A percentile compares a stretch with the other conserved stretches of the same genome.
phyloP scores from a whole-genome alignment of 495 filamentous ascomycete species.

The Amorphotheca resinae region DNA sequence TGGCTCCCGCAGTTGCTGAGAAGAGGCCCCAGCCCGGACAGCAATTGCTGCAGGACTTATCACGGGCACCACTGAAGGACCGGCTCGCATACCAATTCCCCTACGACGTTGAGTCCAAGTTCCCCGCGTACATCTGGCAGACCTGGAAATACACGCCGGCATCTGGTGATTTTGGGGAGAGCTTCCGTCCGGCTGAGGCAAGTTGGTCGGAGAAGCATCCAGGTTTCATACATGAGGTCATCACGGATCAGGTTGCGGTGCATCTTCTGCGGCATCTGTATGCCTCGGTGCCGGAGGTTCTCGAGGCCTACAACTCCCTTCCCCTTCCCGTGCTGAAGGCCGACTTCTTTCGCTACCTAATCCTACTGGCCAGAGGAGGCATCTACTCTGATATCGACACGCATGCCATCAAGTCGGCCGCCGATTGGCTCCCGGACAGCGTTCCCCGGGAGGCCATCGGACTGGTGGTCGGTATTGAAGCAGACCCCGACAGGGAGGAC shows the following conservation, averaged over 20 bases:
- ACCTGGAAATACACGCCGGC: constrained; percentile 91
- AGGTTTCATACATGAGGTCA: constrained; percentile 88
- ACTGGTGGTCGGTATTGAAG: constrained; percentile 87
- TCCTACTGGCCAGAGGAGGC: constrained; percentile 84
- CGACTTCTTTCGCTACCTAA: constrained; percentile 95
- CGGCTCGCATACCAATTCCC: constrained; percentile 88
- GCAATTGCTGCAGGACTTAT: constrained; percentile 36
- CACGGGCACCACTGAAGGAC: constrained; percentile 57
- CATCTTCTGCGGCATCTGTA: constrained; percentile 79
- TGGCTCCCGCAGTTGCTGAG: background rate
- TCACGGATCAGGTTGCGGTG: constrained; percentile 76
- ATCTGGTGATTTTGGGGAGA: constrained; percentile 60
- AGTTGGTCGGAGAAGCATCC: constrained; percentile 88
- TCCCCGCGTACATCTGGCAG: constrained; percentile 98
- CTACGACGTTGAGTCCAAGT: constrained; percentile 75
- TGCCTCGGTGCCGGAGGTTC: constrained; percentile 72
- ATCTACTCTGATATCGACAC: constrained; percentile 98
- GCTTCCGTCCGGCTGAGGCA: constrained; percentile 69
- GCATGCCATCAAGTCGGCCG: constrained; percentile 63
- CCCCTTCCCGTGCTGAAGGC: constrained; percentile 87
- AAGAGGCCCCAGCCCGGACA: constrained; percentile 6
- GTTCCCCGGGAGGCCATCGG: constrained; percentile 69
- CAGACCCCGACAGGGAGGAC: constrained; percentile 83
- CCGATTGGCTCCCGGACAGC: constrained; percentile 73
- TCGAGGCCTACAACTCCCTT: constrained; percentile 81